Base-by-base conservation (phyloP, 176 grass and related monocot species). In the Stipa capillata region DNA sequence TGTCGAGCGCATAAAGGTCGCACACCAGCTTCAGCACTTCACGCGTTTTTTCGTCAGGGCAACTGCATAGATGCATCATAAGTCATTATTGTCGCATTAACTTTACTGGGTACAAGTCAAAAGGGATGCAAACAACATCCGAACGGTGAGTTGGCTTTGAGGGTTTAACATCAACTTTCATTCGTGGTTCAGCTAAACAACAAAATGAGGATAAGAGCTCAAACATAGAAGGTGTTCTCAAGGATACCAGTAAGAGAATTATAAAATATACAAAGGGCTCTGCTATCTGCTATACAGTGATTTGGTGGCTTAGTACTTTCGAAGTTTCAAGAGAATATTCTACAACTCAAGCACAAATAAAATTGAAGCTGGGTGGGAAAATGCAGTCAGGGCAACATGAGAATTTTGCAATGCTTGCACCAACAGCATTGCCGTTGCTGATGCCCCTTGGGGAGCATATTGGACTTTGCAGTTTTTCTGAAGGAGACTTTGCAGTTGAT, bases 1-100 rank as follows among this genome's bases (percentile, higher is more conserved):
- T 85, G 49, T 95, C 96, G 34, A 95, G 86, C 10, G 92, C 96
- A 58, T 99, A 99, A 78, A 99, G 88, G 75, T 99, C 96, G 2
- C 96, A 99, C 8, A 99, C 90, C 55, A 99, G 70, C 84, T 99
- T 99, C 81, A 95, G 51, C 7, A 85, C 78, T 35, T 87, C 78
- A 4, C 85, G 77, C 42, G 90, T 89, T 71, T 93, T 99, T 28
- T 90, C 78, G 42, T 95, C 96, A 8, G 88, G 78, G 73, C 96
- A 99, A 67, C 96, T 99, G 96, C 83, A 95, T 64, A 62, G 18
- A 54, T 59, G 50, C 60, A 89, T 72, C 67, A 77, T 37, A 83
- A 83, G 68, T 51, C 8, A 73, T n/a, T 76, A 44, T 70, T 53
- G 20, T 77, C 28, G 44, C 27, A 72, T 50, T 18, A 64, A 75